Percentiles rank a stretch among this genome's conserved stretches.
Evolutionary conservation across 331 rosid genomes (phyloP).

Genomic region (Prunus yedoensis): DNA sequence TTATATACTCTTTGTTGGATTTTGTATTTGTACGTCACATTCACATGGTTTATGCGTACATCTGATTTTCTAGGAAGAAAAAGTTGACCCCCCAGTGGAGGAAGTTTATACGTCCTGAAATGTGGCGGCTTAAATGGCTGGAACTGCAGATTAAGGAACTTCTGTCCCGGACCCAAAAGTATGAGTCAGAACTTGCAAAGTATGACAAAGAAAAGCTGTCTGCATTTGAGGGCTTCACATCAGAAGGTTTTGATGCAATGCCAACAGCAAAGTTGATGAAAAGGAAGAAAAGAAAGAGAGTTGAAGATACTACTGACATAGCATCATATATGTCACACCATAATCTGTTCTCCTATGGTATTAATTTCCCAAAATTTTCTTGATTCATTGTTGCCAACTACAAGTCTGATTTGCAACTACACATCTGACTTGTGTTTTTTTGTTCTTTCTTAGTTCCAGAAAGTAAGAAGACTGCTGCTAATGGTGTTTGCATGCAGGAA

Average conservation of each 20-base stretch:
- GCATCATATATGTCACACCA: slow-evolving; percentile 56
- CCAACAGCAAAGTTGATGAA: slow-evolving; percentile 54
- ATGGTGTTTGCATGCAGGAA: slow-evolving; percentile 32
- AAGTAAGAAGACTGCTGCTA: slow-evolving; percentile 28
- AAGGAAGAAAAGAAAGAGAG: slow-evolving; percentile 68
- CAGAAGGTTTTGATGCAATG: slow-evolving; percentile 48
- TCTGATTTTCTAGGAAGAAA: slow-evolving; percentile 52
- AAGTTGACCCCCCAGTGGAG: slow-evolving; percentile 69
- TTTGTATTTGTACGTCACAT: slow-evolving; percentile 1
- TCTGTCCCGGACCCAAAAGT: slow-evolving; percentile 53
- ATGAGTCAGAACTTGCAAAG: slow-evolving; percentile 55
- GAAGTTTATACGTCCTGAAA: slow-evolving; percentile 57
- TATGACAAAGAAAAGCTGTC: slow-evolving; percentile 40
- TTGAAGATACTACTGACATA: slow-evolving; percentile 56
- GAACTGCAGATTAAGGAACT: slow-evolving; percentile 65
- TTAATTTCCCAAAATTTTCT: slow-evolving; percentile 22
- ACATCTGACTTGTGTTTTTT: background rate
- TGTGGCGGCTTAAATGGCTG: slow-evolving; percentile 81
- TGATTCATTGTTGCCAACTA: background rate
- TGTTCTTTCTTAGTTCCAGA: slow-evolving; percentile 41
- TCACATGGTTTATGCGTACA: slow-evolving; percentile 8
- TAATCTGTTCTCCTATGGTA: slow-evolving; percentile 72
- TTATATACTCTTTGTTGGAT: background rate
- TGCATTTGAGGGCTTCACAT: slow-evolving; percentile 34
- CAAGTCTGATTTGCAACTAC: background rate